Evolutionary conservation across 352 stramenopile genomes (phyloP).

Genomic region (Thalassiosira ordinaria): DNA sequence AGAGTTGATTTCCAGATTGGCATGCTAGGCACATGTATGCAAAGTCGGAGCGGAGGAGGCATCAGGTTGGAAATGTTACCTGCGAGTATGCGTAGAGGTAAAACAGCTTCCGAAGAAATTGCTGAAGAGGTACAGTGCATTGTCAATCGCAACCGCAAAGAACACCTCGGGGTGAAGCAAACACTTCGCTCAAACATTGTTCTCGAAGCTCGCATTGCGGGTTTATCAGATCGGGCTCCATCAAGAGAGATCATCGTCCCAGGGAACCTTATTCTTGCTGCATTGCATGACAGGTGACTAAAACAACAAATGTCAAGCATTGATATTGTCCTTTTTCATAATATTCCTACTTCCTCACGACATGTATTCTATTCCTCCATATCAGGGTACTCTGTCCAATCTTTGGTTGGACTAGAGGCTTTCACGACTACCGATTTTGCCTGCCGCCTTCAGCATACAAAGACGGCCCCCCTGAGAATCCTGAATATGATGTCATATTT

Average conservation of each 20-base stretch:
- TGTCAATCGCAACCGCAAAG: constrained; percentile 7
- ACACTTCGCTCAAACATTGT: constrained; percentile 10
- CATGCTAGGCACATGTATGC: background rate
- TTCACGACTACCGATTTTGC: constrained; percentile 9
- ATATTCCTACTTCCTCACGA: too few relatives aligned
- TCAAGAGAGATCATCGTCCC: background rate
- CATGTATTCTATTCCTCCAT: background rate
- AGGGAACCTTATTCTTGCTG: constrained; percentile 4
- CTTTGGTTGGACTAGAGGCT: constrained; percentile 2
- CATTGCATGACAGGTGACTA: constrained; percentile 1
- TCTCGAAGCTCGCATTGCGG: constrained; percentile 3
- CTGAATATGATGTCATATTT: constrained; percentile 3
- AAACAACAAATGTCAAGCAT: too few relatives aligned
- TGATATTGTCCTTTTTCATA: too few relatives aligned
- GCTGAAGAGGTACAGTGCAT: background rate
- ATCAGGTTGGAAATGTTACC: background rate
- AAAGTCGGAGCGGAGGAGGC: background rate
- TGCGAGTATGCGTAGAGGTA: background rate
- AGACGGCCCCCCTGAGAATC: background rate
- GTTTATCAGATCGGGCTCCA: background rate
- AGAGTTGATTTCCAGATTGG: background rate
- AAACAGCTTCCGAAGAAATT: constrained; percentile 3
- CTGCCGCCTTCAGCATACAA: constrained; percentile 8
- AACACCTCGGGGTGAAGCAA: background rate
- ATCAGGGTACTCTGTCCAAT: constrained; percentile 1